phyloP scores from a whole-genome alignment of 352 stramenopile species.

The Phytophthora uliginosa region DNA sequence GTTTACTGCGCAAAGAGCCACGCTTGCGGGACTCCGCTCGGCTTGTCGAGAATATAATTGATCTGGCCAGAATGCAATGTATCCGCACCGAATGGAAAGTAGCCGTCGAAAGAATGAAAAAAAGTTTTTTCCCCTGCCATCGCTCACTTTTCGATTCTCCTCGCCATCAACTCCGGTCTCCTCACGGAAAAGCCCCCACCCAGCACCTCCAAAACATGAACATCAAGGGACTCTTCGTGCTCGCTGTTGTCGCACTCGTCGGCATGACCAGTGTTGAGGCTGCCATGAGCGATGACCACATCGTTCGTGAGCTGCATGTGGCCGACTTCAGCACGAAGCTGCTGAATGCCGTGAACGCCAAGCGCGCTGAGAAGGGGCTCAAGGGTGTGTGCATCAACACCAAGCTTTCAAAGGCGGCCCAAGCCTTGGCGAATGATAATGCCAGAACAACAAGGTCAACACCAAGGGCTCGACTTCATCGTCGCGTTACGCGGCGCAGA shows the following conservation, averaged over 20 bases:
- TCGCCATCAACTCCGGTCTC: conserved; percentile 6
- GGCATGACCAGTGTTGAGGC: conserved; percentile 5
- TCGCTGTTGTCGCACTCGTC: conserved; percentile 18
- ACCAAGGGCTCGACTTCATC: conserved; percentile 36
- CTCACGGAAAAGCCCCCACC: too few species aligned
- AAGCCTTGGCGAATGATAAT: conserved; percentile 30
- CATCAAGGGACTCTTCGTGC: conserved; percentile 15
- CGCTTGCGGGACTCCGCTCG: too few species aligned
- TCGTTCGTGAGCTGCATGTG: conserved; percentile 30
- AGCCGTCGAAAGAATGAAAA: too few species aligned
- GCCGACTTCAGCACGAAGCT: conserved; percentile 44
- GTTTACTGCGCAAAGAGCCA: too few species aligned
- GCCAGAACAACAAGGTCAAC: conserved; percentile 30
- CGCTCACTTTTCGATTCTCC: conserved; percentile 26
- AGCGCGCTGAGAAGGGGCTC: conserved; percentile 44
- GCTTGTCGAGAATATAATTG: too few species aligned
- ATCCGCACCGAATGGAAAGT: too few species aligned
- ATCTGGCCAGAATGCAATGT: too few species aligned
- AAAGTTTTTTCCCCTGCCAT: too few species aligned
- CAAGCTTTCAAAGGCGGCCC: conserved; percentile 36
- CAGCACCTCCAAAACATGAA: conserved; percentile 9
- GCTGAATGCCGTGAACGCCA: conserved; percentile 34
- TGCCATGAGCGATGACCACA: conserved; percentile 2
- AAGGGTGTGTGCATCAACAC: conserved; percentile 44
- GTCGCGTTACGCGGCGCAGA: conserved; percentile 29